Conservation (phyloP, 768 basidiomycete genomes). For the Lactarius akahatsu region DNA sequence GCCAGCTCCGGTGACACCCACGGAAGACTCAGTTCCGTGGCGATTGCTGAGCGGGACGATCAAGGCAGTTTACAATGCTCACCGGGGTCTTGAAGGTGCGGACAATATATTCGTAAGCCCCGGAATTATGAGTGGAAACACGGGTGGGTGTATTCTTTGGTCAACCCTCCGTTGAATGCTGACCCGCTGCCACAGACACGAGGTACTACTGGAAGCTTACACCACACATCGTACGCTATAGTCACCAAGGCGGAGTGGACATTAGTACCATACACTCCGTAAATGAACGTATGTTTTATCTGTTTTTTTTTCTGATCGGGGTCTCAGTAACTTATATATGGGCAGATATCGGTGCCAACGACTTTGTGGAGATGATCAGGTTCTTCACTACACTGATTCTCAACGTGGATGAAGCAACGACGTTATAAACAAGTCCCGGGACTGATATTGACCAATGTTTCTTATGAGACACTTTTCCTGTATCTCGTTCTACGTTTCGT, state of each 20-base stretch:
- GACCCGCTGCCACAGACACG: conserved; percentile 20
- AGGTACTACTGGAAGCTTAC: conserved; percentile 27
- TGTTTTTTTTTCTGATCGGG: background rate
- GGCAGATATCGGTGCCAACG: conserved; percentile 49
- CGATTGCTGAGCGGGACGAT: conserved; percentile 46
- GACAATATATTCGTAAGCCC: conserved; percentile 41
- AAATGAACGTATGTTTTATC: conserved; percentile 56
- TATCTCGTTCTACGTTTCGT: too few relatives aligned
- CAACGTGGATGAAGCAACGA: conserved; percentile 56
- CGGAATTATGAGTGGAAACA: conserved; percentile 39
- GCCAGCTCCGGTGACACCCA: conserved; percentile 47
- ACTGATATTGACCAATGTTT: too few relatives aligned
- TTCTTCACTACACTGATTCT: conserved; percentile 67
- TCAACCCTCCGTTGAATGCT: background rate
- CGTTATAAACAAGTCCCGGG: background rate
- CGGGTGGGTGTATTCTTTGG: conserved; percentile 32
- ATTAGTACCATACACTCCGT: conserved; percentile 61
- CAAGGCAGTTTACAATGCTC: conserved; percentile 39
- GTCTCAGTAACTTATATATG: background rate
- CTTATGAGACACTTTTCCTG: too few relatives aligned
- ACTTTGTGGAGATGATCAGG: conserved; percentile 61
- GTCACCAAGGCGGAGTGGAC: conserved; percentile 31
- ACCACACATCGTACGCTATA: conserved; percentile 26
- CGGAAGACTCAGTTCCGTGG: conserved; percentile 39
- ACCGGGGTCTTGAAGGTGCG: conserved; percentile 32